phyloP scores from a whole-genome alignment of 129 eudicot species.

The Flaveria brownii region DNA sequence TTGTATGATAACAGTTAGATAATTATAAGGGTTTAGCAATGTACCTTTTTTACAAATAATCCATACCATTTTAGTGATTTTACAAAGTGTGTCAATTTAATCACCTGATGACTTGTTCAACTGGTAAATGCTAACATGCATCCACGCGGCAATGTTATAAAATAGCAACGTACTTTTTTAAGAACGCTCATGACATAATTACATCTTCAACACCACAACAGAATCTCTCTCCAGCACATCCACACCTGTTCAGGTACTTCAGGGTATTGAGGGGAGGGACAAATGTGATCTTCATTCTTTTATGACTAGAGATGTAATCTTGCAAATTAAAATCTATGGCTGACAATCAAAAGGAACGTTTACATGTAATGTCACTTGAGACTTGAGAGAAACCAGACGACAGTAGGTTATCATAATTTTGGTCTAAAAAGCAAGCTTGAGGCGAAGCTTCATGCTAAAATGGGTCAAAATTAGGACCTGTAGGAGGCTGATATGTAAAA shows the following conservation, averaged over 20 bases:
- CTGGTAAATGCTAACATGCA: background rate
- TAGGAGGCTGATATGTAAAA: too few species aligned
- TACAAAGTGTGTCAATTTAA: background rate
- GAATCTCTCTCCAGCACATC: too few species aligned
- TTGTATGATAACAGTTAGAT: too few species aligned
- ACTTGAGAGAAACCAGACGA: background rate
- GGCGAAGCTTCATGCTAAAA: too few species aligned
- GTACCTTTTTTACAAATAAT: background rate
- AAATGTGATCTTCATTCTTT: too few species aligned
- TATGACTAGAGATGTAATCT: background rate
- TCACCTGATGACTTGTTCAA: background rate
- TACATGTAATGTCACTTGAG: background rate
- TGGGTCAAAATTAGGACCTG: too few species aligned
- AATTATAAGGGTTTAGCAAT: background rate
- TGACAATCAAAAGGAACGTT: background rate
- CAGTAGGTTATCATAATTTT: background rate
- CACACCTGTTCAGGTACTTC: too few species aligned
- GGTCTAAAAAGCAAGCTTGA: too few species aligned
- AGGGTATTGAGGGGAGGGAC: too few species aligned
- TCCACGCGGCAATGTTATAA: background rate
- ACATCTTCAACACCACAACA: too few species aligned
- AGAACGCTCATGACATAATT: too few species aligned
- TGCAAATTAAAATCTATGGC: background rate
- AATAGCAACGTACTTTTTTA: background rate
- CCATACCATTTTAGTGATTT: background rate